These are phyloP conservation scores for Kazachstania bromeliacearum DNA, from an alignment of 805 yeast species.

Conservation along the genomic window DNA sequence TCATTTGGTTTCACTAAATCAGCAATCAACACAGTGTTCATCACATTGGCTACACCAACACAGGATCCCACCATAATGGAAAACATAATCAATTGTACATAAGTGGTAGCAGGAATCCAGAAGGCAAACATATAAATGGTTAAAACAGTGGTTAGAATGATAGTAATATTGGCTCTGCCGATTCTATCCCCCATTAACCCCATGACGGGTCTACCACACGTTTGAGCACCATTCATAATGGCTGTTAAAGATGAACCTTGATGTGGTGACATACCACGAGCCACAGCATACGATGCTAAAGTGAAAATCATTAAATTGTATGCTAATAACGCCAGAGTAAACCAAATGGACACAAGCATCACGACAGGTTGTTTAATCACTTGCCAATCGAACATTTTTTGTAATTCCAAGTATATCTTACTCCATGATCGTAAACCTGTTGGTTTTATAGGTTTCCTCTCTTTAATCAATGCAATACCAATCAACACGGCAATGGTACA, in stretches of 20 bases:
- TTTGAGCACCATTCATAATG: constrained; percentile 37
- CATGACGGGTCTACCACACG: constrained; percentile 40
- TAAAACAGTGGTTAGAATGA: constrained; percentile 29
- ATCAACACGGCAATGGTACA: constrained; percentile 31
- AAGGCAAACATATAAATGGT: constrained; percentile 34
- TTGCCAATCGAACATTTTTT: constrained; percentile 11
- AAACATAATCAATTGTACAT: constrained; percentile 33
- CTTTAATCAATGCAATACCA: constrained; percentile 36
- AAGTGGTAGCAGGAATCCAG: constrained; percentile 41
- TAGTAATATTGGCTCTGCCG: constrained; percentile 41
- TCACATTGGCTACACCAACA: constrained; percentile 38
- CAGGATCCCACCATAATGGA: constrained; percentile 35
- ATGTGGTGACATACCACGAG: constrained; percentile 36
- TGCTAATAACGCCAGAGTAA: constrained; percentile 29
- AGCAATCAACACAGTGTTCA: constrained; percentile 33
- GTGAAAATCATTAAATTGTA: constrained; percentile 39
- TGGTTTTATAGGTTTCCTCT: constrained; percentile 32
- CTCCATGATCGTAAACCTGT: constrained; percentile 20
- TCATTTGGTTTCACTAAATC: constrained; percentile 33
- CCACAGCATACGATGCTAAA: constrained; percentile 36
- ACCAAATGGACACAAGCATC: constrained; percentile 31
- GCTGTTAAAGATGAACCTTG: constrained; percentile 40
- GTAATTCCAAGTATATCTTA: constrained; percentile 21
- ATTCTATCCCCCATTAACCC: constrained; percentile 36
- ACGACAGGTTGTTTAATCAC: constrained; percentile 20